Evolutionary conservation across 2,329 filamentous ascomycete species (phyloP), one percentile per base, ranked within the genome.

Genomic region (Neofusicoccum sp.): DNA sequence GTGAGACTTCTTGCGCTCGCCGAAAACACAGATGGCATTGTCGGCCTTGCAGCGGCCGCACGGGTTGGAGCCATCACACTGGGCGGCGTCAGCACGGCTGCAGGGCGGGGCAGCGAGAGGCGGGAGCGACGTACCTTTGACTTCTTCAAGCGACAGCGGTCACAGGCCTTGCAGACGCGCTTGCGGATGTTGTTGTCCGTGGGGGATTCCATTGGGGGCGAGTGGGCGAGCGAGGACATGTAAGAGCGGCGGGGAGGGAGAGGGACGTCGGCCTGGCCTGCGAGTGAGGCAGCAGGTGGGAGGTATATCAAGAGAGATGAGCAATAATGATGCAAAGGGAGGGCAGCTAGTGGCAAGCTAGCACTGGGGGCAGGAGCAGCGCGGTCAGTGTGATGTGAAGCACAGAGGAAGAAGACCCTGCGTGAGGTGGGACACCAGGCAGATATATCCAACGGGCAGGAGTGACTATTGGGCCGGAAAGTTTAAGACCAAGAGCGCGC

Each of bases 81-180:
- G 57, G 14, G 12, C 12, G 1, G 16, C 12, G n/a, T 59, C 28
- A 30, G 62, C 58, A 34, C 63, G 62, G 66, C 53, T 63, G 64
- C 48, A 56, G 51, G 36, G 4, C 44, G 40, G 38, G 11, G 30
- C 31, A 34, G 9, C 3, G 5, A n/a, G n/a, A n/a, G n/a, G n/a
- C n/a, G n/a, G 4, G 8, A 16, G 20, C n/a, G 1, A 66, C 73
- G 62, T 75, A 83, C 83, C 78, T 88, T 88, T 70, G 84, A 87
- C 70, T 88, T 88, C 74, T 88, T 88, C 61, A 87, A 67, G 49
- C 85, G 79, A 75, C 85, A 88, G 62, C 85, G 80, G 73, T 88
- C 85, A 72, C 85, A 88, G 26, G 85, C 85, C 74, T 87, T 88
- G 72, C 85, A 86, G 40, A 87, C 85, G 68, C 85, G 79, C 74